Evolutionary conservation across 2,329 filamentous ascomycete species (phyloP).

Genomic region (Keithomyces neogunnii): DNA sequence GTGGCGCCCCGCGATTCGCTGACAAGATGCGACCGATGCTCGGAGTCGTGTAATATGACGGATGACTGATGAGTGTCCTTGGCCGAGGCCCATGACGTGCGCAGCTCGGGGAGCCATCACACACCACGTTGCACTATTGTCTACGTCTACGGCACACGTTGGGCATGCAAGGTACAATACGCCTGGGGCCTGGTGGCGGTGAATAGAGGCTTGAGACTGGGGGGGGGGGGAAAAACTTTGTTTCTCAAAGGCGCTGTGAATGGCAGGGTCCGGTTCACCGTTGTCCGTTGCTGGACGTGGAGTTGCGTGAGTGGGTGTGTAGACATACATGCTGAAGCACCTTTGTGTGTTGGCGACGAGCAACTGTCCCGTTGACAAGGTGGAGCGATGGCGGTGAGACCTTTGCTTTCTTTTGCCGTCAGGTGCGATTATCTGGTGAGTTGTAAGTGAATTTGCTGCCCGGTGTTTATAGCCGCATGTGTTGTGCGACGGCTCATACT

Average conservation of each 20-base stretch:
- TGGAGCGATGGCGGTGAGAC: too few relatives aligned
- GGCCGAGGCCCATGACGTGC: not conserved
- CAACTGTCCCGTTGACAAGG: too few relatives aligned
- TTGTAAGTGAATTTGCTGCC: too few relatives aligned
- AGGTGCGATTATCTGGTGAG: too few relatives aligned
- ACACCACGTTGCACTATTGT: not conserved
- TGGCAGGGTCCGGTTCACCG: not conserved
- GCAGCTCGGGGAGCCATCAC: too few relatives aligned
- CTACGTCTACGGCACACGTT: not conserved
- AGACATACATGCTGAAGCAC: too few relatives aligned
- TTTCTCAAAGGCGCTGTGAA: too few relatives aligned
- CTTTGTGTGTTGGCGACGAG: too few relatives aligned
- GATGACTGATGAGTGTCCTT: not conserved
- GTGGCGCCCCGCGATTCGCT: constrained; percentile 3
- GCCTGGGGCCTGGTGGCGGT: not conserved
- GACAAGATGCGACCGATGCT: not conserved
- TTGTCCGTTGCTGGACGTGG: not conserved
- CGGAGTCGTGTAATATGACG: not conserved
- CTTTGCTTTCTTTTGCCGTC: too few relatives aligned
- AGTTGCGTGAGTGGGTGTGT: not conserved
- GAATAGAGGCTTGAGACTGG: not conserved
- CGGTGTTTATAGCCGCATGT: too few relatives aligned
- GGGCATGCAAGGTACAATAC: not conserved
- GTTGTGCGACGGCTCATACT: too few relatives aligned
- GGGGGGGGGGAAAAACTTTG: too few relatives aligned